A percentile compares a stretch with the other conserved stretches of the same genome.
Evolutionary conservation across 106 monocot species (phyloP).

Genomic region (Narthecium ossifragum): DNA sequence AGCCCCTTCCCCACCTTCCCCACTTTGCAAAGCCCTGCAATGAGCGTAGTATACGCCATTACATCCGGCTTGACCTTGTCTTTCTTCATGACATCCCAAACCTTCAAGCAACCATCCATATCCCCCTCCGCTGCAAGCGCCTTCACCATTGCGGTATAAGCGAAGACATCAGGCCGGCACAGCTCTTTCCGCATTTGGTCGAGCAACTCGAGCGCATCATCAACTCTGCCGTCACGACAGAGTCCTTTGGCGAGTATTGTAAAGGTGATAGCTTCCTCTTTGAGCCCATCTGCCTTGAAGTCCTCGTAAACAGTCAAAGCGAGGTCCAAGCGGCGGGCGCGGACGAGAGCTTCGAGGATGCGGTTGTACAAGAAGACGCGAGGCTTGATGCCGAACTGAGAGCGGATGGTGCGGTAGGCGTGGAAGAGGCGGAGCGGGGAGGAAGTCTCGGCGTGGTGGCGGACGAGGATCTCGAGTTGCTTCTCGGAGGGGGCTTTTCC

Average conservation of each 20-base stretch:
- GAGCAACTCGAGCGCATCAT: conserved; percentile 42
- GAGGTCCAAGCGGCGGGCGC: conserved; percentile 49
- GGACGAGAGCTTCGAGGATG: conserved; percentile 54
- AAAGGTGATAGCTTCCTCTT: conserved; percentile 75
- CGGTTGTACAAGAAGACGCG: conserved; percentile 73
- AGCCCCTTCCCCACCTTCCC: conserved; percentile 38
- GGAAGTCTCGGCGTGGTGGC: conserved; percentile 56
- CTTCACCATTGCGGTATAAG: conserved; percentile 81
- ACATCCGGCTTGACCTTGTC: conserved; percentile 57
- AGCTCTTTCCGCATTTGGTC: conserved; percentile 48
- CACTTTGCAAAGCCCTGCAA: conserved; percentile 47
- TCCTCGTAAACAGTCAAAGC: conserved; percentile 58
- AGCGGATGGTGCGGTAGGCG: conserved; percentile 41
- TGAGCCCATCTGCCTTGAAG: conserved; percentile 41
- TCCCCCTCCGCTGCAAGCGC: conserved; percentile 27
- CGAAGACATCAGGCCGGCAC: conserved; percentile 85
- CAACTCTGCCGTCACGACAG: conserved; percentile 40
- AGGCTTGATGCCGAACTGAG: conserved; percentile 37
- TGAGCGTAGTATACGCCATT: conserved; percentile 74
- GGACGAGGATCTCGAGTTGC: conserved; percentile 86
- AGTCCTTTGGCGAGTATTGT: conserved; percentile 67
- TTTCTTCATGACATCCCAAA: conserved; percentile 75
- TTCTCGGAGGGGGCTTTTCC: conserved; percentile 61
- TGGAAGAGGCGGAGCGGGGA: conserved; percentile 53
- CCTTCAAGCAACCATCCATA: conserved; percentile 69